Evolutionary conservation across 176 grass and related monocot genomes (phyloP).

Genomic region (Triticum aestivum): IWGSC_CS_RefSeq_v2.1 NC_057800.1:176830409-176830908

Average conservation of each 20-base stretch:
- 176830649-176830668: conserved; percentile 21
- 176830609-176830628: conserved; percentile 9
- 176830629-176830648: conserved; percentile 11
- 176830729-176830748: neutral
- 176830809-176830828: conserved; percentile 18
- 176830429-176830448: neutral
- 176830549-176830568: conserved; percentile 46
- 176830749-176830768: conserved; percentile 38
- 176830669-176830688: neutral
- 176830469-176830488: conserved; percentile 68
- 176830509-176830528: conserved; percentile 92
- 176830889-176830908: conserved; percentile 87
- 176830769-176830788: conserved; percentile 69
- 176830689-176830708: neutral
- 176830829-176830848: conserved; percentile 47
- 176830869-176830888: conserved; percentile 88
- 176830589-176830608: conserved; percentile 38
- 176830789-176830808: conserved; percentile 20
- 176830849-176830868: conserved; percentile 65
- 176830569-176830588: conserved; percentile 59
- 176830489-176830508: conserved; percentile 72
- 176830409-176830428: neutral
- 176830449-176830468: conserved; percentile 18
- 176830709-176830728: neutral
- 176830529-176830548: conserved; percentile 88